Conservation (phyloP, 495 filamentous ascomycete genomes). For the Podospora tetraspora region DNA sequence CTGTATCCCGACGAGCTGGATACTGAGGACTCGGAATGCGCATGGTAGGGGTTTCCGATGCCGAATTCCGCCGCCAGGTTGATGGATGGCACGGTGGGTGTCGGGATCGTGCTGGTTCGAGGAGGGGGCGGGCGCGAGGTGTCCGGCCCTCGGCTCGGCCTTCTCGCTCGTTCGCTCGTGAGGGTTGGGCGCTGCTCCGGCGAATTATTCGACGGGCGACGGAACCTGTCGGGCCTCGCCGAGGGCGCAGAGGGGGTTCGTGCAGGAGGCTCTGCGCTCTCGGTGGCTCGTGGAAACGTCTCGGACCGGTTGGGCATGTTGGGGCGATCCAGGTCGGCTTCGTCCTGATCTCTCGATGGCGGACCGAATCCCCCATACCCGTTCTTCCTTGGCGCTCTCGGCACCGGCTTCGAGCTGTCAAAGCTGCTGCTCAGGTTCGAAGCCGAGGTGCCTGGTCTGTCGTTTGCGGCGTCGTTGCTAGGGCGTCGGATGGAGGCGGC, state of each 20-base stretch:
- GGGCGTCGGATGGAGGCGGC: conserved; percentile 16
- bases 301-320: conserved; percentile 45
- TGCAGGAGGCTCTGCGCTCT: conserved; percentile 30
- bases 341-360: conserved; percentile 28
- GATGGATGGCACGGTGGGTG: conserved; percentile 35
- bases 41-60: conserved; percentile 54
- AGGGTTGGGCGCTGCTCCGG: conserved; percentile 15
- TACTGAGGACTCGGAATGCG: conserved; percentile 58
- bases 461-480: conserved; percentile 11
- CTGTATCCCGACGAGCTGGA: conserved; percentile 64
- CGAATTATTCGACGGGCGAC: conserved; percentile 28
- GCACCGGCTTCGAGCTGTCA: conserved; percentile 27
- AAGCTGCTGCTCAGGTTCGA: conserved; percentile 39
- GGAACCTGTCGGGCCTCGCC: conserved; percentile 33
- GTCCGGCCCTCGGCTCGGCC: conserved; percentile 46
- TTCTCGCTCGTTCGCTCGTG: conserved; percentile 29
- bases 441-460: conserved; percentile 38
- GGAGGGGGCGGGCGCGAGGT: conserved; percentile 46
- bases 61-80: conserved; percentile 51
- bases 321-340: conserved; percentile 33
- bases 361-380: conserved; percentile 48
- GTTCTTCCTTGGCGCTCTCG: conserved; percentile 40
- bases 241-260: conserved; percentile 45
- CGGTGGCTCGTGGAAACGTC: conserved; percentile 48
- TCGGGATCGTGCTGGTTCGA: conserved; percentile 39